Evolutionary conservation across 2,329 filamentous ascomycete genomes (phyloP), one percentile per base, ranked within the genome.

Genomic region (Monosporascus sp.): DNA sequence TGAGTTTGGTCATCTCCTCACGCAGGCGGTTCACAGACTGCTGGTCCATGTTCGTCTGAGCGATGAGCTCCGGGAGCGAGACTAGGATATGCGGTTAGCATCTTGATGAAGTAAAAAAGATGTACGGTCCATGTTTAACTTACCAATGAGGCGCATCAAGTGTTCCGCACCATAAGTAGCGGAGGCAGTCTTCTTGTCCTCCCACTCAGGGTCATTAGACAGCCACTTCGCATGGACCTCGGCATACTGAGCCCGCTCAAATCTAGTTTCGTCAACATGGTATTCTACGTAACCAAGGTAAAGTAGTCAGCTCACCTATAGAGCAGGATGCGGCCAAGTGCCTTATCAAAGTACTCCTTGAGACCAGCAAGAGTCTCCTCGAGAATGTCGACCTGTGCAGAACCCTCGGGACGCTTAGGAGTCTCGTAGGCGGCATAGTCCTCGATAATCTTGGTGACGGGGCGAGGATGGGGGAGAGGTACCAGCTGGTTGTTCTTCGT

Each of bases 31-130:
- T 88, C 43, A 96, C 90, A 2, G 91, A 92, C 68, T 96, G 91
- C 50, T 87, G 80, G 65, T 97, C 94, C 91, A 99, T 96, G 72
- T 97, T 97, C 50, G 94, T 99, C 69, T 99, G 94, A 4, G 92
- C 92, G 57, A 97, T 85, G 41, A 97, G 84, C 67, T 99, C 94
- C 0, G 94, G 93, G 62, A 97, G 84, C 1, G 88, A 88, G 3
- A 95, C 93, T 96, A 61, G 6, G 52, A 47, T 48, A 59, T 52
- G 31, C 15, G 15, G 22, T 50, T 20, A n/a, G 6, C 8, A 37
- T 5, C 7, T 37, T 43, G 6, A 45, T 47, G 22, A 18, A 24
- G 48, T 35, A 54, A 24, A 27, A 24, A 50, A 41, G 31, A 9
- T 18, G 43, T 18, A 25, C 18, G 41, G 39, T 24, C 6, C 20